Base-by-base conservation (phyloP, 257 asterid genomes). In the Thymus mandschuricus region DNA sequence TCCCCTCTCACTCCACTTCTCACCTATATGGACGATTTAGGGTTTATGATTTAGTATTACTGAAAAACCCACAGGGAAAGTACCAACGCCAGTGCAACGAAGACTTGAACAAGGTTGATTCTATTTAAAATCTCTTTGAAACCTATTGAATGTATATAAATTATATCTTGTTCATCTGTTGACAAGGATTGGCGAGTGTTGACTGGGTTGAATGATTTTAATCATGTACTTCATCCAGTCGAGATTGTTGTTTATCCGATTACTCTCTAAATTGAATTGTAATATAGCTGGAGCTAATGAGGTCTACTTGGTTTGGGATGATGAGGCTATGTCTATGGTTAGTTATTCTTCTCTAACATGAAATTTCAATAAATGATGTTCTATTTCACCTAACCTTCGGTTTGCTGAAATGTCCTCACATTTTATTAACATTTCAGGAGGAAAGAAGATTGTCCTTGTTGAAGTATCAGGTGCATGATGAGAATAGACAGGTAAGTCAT, bases 321-420 rank as follows among this genome's bases (percentile, higher is more conserved):
- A 94, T 72, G 99, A 94, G 82, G 99, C 97, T 34, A 88, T 94
- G 98, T 91, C 98, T 79, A 94, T 92, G 99, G 99, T 94, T 38
- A 60, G 96, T 79, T 48, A 61, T 62, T 73, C 45, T 49, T 58
- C 48, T 69, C 21, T 71, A 63, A 8, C 75, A 40, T 29, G 4
- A 50, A 66, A n/a, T 55, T 75, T 15, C 15, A 60, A 8, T 59
- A 33, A 44, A 55, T 21, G 31, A 65, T 48, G 69, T 62, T 49
- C 60, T 43, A 40, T 30, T 38, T 64, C 51, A 68, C 57, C 3
- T 34, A 46, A 48, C 33, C 48, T 28, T 68, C 21, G 21, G 38
- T 68, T 59, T 48, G 38, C 52, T 13, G 54, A 55, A n/a, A 51
- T 21, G 68, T 51, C 74, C 33, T 69, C 49, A n/a, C 69, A 3